Base-by-base conservation (phyloP, 2,329 filamentous ascomycete species). In the Herpotrichia juniperi region DNA sequence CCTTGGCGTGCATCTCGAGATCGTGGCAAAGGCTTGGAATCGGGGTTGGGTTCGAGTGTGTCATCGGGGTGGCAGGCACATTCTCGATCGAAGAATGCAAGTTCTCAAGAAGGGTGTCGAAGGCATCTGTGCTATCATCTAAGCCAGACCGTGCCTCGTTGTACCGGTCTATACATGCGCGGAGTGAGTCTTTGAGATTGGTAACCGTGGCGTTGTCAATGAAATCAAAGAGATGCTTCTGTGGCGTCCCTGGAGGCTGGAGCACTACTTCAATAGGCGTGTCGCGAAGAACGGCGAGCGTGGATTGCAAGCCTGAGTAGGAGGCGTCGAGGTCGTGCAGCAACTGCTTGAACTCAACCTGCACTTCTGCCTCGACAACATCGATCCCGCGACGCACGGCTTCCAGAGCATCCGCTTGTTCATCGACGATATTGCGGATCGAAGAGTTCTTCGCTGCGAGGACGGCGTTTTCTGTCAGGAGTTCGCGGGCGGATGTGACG, bases 391-490 rank as follows among this genome's bases (percentile, higher is more conserved):
- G 73, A 25, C 75, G 69, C 22, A 80, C 71, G 9, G 75, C 74
- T 35, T 75, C 68, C 25, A 81, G 63, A 1, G 71, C 68, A 49
- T 76, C 74, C 19, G 78, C 61, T 63, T 81, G 76, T 48, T 78
- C 73, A 22, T 76, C 71, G 26, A 80, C 65, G 12, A 76, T 74
- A 42, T 72, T 69, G 21, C 73, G 57, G 24, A 78, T 70, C 50
- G 75, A 76, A 1, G 70, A 65, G 62, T 78, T 80, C 63, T 76
- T 78, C 5, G 79, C 78, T 19, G 83, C 83, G 3, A 96, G 81
- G 9, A 93, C 81, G 47, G 91, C 87, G 42, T 87, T 87, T 61
- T 94, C 88, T 68, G 96, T 90, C 58, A 96, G 81, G 28, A 90
- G 84, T 26, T 82, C 78, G 28, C 91, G 87, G 4, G 92, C 91